Base-by-base conservation (phyloP, 805 yeast species). In the Starmerella kuoi region DNA sequence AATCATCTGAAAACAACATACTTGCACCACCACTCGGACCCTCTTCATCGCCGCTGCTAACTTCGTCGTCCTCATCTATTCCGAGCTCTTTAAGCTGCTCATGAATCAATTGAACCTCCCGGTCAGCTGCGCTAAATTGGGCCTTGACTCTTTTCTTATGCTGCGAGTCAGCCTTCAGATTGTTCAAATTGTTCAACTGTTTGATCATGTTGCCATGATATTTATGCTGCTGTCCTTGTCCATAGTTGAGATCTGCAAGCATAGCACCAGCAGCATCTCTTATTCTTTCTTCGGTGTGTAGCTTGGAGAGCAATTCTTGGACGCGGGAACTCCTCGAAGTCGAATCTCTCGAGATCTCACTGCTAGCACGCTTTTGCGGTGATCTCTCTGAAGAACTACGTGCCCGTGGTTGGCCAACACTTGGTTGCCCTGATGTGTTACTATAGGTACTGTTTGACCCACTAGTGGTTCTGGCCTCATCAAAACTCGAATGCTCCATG, bases 41-140 rank as follows among this genome's bases (percentile, higher is more conserved):
- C 15, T 42, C 49, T 33, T 47, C 51, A 24, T 45, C 51, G 7
- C 44, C 49, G 30, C 46, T 45, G 35, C 73, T 66, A 15, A 79
- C 56, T 2, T 70, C 52, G 40, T 48, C 55, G 17, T 48, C 47
- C n/a, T 41, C 46, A 36, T 46, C 47, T 28, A 38, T 27, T 3
- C 53, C 76, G 24, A 87, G 63, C 38, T 84, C 94, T 26, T 70
- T 31, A 21, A 54, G 35, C 38, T 48, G 53, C 20, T 34, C 36
- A 11, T 40, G 38, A 17, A 52, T 34, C n/a, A 31, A 21, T 32
- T 39, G 41, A 12, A 52, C 41, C 24, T 46, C 44, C 17, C 42
- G 30, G 22, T 50, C 47, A 3, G 55, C 50, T 18, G 51, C 45
- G 26, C 47, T 48, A 20, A 47, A 41, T 43, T 55, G 51, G 26